phyloP scores from a whole-genome alignment of 2,329 filamentous ascomycete species.

The Arachnopeziza araneosa region DNA sequence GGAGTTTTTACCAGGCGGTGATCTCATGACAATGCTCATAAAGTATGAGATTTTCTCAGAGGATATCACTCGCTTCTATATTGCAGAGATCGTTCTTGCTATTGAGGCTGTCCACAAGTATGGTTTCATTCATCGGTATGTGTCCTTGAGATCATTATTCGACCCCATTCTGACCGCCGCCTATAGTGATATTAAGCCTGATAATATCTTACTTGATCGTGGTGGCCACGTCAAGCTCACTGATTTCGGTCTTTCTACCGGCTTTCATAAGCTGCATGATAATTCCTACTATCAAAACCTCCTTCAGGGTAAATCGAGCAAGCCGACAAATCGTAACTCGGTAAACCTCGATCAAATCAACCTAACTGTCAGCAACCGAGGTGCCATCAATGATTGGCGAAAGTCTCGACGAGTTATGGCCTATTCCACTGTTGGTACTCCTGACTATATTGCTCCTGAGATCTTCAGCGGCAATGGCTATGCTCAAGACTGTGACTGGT shows the following conservation, averaged over 20 bases:
- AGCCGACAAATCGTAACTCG: conserved; percentile 78
- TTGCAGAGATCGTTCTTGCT: conserved; percentile 96
- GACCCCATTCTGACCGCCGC: conserved; percentile 6
- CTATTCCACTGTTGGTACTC: conserved; percentile 96
- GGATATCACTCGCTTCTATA: conserved; percentile 98
- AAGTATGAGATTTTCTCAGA: conserved; percentile 99
- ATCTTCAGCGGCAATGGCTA: conserved; percentile 97
- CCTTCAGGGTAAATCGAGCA: conserved; percentile 69
- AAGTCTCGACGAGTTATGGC: conserved; percentile 93
- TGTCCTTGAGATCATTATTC: conserved; percentile 3
- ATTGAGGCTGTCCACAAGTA: conserved; percentile 98
- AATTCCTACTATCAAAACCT: conserved; percentile 98
- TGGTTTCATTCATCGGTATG: conserved; percentile 95
- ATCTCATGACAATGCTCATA: conserved; percentile 99
- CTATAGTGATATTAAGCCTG: conserved; percentile 93
- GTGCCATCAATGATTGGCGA: conserved; percentile 98
- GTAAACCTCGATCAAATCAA: conserved; percentile 98
- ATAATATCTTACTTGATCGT: conserved; percentile 94
- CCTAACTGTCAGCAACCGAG: conserved; percentile 92
- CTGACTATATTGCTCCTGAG: conserved; percentile 97
- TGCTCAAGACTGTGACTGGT: conserved; percentile 97
- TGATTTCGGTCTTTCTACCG: conserved; percentile 95
- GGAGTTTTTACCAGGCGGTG: conserved; percentile 97
- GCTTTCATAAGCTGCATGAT: conserved; percentile 96
- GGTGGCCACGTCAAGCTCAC: conserved; percentile 97